These are phyloP conservation scores for Pseudoturritis turrita DNA, from an alignment of 345 rosid species.

Conservation along the genomic window DNA sequence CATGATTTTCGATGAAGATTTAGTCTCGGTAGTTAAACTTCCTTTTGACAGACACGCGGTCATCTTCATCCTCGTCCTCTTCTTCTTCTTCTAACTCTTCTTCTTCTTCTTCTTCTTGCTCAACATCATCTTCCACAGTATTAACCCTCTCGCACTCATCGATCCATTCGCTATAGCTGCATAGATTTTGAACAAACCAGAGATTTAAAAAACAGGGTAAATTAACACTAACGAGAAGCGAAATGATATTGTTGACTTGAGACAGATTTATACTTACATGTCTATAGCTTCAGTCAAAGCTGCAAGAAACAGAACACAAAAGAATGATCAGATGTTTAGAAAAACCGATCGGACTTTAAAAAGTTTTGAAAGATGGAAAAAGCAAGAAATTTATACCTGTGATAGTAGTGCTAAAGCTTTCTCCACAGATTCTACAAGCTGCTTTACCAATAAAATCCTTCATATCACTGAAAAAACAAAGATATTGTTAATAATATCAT, in stretches of 20 bases:
- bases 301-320: constrained; percentile 38
- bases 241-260: not conserved
- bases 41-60: constrained; percentile 28
- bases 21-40: constrained; percentile 25
- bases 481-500: not conserved
- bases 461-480: constrained; percentile 63
- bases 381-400: constrained; percentile 48
- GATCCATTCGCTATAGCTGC: constrained; percentile 96
- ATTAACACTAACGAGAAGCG: not conserved
- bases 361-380: not conserved
- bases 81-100: constrained; percentile 33
- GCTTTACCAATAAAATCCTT: constrained; percentile 83
- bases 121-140: constrained; percentile 57
- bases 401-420: constrained; percentile 75
- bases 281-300: constrained; percentile 89
- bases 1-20: not conserved
- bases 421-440: constrained; percentile 75
- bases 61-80: constrained; percentile 37
- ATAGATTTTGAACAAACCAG: not conserved
- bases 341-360: not conserved
- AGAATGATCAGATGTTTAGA: not conserved
- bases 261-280: constrained; percentile 52
- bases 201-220: not conserved
- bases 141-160: constrained; percentile 93
- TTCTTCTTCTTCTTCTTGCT: constrained; percentile 38